Evolutionary conservation across 2,329 filamentous ascomycete genomes (phyloP), one percentile per base, ranked within the genome.

Genomic region (Scedosporium aurantiacum): DNA sequence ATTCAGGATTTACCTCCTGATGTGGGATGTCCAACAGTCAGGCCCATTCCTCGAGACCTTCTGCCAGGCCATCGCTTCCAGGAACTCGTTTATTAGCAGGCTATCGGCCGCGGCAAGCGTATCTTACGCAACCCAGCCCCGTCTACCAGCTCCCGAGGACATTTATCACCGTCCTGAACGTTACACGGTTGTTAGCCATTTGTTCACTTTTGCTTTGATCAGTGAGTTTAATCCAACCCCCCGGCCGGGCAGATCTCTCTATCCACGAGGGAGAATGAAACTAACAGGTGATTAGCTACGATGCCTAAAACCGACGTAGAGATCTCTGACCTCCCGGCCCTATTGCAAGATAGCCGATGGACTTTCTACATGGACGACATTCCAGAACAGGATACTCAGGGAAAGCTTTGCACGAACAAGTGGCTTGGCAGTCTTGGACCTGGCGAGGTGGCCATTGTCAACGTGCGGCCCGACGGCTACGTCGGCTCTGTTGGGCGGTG

Each of bases 381-480:
- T 14, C 77, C 79, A 27, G 79, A 82, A 65, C 81, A 77, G 62
- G 79, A 84, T 61, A 81, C 78, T 2, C 76, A 78, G 25, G 76
- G 77, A 45, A 68, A 74, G 43, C 71, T 77, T 37, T 88, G 84
- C 70, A 88, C 83, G 8, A 80, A 85, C 67, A 90, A 88, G 70
- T 91, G 87, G 87, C 75, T 89, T 5, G 85, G 84, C 47, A 79
- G 76, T 55, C 73, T 89, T 2, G 75, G 73, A 0, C 75, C 77
- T 0, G 75, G 78, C 8, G 81, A 87, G 65, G 80, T 87, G 5
- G 84, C 82, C 4, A 80, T 90, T 47, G 76, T 87, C 47, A 86
- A 87, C 66, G 84, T 91, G 1, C 79, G 88, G 4, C 88, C 88
- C 0, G 88, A 91, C 71, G 87, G 88, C 10, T 91, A 90, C 69